phyloP scores from a whole-genome alignment of 192 early-diverging fungal species.

The Allomyces arbusculus region DNA sequence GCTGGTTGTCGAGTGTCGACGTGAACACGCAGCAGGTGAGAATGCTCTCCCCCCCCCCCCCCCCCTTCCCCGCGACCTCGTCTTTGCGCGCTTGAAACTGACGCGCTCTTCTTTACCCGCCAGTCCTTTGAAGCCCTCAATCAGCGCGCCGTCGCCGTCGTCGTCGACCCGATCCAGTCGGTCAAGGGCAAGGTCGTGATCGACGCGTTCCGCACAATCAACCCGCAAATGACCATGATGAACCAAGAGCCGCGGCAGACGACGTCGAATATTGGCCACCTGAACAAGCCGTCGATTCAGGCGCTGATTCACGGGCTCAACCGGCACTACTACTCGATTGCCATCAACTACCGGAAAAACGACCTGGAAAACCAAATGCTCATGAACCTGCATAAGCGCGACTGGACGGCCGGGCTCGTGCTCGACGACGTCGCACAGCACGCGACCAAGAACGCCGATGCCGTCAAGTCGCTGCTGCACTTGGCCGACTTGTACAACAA shows the following conservation, averaged over 20 bases:
- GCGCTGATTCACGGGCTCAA: slow-evolving; percentile 95
- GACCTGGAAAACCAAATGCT: slow-evolving; percentile 99
- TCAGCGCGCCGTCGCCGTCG: slow-evolving; percentile 86
- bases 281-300: slow-evolving; percentile 95
- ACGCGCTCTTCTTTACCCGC: background rate
- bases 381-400: slow-evolving; percentile 95
- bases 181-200: slow-evolving; percentile 99
- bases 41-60: too few species aligned
- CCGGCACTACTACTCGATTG: slow-evolving; percentile 97
- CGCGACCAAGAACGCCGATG: slow-evolving; percentile 57
- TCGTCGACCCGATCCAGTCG: slow-evolving; percentile 97
- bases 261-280: slow-evolving; percentile 93
- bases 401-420: slow-evolving; percentile 90
- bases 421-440: slow-evolving; percentile 66
- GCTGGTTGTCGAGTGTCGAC: slow-evolving; percentile 98
- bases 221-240: slow-evolving; percentile 60
- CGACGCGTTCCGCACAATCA: slow-evolving; percentile 95
- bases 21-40: slow-evolving; percentile 91
- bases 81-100: too few species aligned
- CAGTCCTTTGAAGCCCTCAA: slow-evolving; percentile 71
- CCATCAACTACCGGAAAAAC: slow-evolving; percentile 98
- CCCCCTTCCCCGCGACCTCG: too few species aligned
- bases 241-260: slow-evolving; percentile 92
- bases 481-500: slow-evolving; percentile 93
- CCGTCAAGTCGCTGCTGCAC: slow-evolving; percentile 72